phyloP scores from a whole-genome alignment of 495 filamentous ascomycete genomes.

The Hyphodiscus hymeniophilus region DNA sequence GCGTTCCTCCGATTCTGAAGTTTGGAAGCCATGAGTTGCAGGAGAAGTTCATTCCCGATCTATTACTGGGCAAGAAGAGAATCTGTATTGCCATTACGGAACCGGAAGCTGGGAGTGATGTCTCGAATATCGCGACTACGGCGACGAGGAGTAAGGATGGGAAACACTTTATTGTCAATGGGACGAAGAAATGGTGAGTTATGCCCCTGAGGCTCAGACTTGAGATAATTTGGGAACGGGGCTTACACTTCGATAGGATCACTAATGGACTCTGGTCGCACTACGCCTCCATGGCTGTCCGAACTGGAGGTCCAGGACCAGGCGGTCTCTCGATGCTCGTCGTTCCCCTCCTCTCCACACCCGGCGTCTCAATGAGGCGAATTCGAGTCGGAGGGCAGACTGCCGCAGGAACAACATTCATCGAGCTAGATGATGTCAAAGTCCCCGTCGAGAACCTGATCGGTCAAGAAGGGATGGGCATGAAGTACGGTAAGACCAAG shows the following conservation, averaged over 20 bases:
- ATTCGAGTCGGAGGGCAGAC: slow-evolving; percentile 52
- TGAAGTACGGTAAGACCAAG: slow-evolving; percentile 55
- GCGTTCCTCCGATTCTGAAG: slow-evolving; percentile 60
- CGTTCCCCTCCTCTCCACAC: slow-evolving; percentile 54
- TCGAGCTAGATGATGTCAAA: slow-evolving; percentile 59
- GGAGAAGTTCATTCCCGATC: slow-evolving; percentile 54
- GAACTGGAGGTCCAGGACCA: slow-evolving; percentile 60
- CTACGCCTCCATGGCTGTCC: slow-evolving; percentile 64
- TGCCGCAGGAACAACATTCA: slow-evolving; percentile 63
- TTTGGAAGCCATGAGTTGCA: slow-evolving; percentile 53
- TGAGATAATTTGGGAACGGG: too few species aligned
- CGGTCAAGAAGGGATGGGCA: slow-evolving; percentile 61
- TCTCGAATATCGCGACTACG: slow-evolving; percentile 60
- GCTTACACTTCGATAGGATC: slow-evolving; percentile 37
- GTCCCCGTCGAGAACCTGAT: slow-evolving; percentile 64
- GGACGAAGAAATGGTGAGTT: slow-evolving; percentile 65
- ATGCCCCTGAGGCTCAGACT: too few species aligned
- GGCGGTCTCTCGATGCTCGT: slow-evolving; percentile 56
- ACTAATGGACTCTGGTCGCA: slow-evolving; percentile 73
- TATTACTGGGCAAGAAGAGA: slow-evolving; percentile 57
- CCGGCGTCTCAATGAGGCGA: slow-evolving; percentile 58
- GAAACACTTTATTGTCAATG: slow-evolving; percentile 62
- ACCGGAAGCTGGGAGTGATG: slow-evolving; percentile 63
- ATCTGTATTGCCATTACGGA: slow-evolving; percentile 74
- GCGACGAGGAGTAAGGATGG: slow-evolving; percentile 56